These are phyloP conservation scores for Dothistroma septosporum DNA, from an alignment of 2,329 filamentous ascomycete species.

Conservation along the genomic window DNA sequence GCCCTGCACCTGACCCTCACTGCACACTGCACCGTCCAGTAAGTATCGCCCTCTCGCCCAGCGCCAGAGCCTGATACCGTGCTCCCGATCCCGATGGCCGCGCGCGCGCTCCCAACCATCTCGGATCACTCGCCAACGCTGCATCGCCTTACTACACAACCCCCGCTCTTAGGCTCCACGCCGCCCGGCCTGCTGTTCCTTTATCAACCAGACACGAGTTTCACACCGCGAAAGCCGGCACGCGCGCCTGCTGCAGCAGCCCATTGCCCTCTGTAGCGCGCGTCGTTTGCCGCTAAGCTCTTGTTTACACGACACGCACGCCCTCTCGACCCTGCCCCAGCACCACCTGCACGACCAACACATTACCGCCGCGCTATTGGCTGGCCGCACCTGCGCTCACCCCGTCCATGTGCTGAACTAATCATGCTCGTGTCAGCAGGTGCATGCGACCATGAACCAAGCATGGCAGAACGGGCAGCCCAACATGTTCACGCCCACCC, in stretches of 20 bases:
- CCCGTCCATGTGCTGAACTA: constrained; percentile 7
- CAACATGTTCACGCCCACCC: constrained; percentile 22
- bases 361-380: background rate
- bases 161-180: background rate
- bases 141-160: background rate
- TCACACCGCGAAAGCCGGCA: background rate
- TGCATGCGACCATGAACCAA: constrained; percentile 20
- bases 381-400: background rate
- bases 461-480: constrained; percentile 7
- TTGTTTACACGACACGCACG: background rate
- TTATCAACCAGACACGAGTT: background rate
- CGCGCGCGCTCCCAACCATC: too few species aligned
- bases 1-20: too few species aligned
- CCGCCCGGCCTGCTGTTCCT: background rate
- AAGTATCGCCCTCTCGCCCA: too few species aligned
- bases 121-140: too few species aligned
- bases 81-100: too few species aligned
- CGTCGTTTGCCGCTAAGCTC: background rate
- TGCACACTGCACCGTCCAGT: too few species aligned
- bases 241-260: background rate
- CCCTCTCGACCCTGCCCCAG: background rate
- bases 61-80: too few species aligned
- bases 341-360: background rate
- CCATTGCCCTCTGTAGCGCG: background rate
- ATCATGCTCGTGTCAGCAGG: constrained; percentile 7